Conservation (phyloP, 768 basidiomycete species). For the Tricholoma matsutake region DNA sequence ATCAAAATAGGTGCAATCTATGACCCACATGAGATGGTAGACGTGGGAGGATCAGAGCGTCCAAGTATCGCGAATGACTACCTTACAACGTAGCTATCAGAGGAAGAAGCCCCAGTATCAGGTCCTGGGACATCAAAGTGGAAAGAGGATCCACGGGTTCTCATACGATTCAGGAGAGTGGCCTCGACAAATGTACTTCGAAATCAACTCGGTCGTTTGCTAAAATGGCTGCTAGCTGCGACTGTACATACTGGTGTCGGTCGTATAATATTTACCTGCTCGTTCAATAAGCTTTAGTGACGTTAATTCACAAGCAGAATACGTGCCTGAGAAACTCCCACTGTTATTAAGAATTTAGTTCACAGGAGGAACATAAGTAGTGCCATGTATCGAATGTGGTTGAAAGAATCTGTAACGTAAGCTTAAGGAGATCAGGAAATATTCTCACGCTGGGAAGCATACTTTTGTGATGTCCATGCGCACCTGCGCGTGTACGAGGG, state of each 20-base stretch:
- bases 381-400: no score
- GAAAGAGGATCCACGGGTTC: neutral
- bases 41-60: neutral
- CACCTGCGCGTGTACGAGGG: no score
- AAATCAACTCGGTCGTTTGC: neutral
- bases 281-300: neutral
- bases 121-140: neutral
- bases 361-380: neutral
- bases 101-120: neutral
- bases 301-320: neutral
- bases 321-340: neutral
- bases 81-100: neutral
- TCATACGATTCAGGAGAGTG: neutral
- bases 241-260: neutral
- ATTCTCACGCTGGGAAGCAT: no score
- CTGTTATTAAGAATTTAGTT: neutral
- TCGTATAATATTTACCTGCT: neutral
- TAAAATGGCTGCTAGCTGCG: neutral
- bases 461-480: no score
- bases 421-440: no score
- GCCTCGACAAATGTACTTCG: neutral
- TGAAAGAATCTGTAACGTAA: no score
- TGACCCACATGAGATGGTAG: neutral
- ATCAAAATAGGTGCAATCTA: neutral
- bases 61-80: neutral